phyloP scores from a whole-genome alignment of 176 grass and related monocot genomes.

The Bothriochloa decipiens region DNA sequence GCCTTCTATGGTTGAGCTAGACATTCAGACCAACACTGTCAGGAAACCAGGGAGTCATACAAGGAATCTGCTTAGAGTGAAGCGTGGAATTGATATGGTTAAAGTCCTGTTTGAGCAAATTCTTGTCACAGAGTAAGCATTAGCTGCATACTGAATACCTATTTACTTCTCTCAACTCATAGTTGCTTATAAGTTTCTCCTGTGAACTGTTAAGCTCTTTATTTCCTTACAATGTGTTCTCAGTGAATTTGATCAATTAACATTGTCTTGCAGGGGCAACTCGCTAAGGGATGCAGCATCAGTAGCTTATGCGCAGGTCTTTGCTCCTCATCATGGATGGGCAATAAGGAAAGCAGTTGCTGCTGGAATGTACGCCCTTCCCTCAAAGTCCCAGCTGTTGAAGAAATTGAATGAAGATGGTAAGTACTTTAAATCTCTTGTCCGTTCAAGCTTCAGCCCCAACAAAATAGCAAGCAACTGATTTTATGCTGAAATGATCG shows the following conservation, averaged over 20 bases:
- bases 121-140: slow-evolving; percentile 66
- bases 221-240: not conserved
- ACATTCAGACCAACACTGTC: slow-evolving; percentile 64
- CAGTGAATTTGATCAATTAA: not conserved
- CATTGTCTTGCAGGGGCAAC: slow-evolving; percentile 60
- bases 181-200: not conserved
- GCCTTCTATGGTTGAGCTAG: slow-evolving; percentile 73
- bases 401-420: slow-evolving; percentile 94
- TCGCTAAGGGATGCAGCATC: slow-evolving; percentile 82
- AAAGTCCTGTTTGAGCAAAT: slow-evolving; percentile 92
- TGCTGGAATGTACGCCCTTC: slow-evolving; percentile 88
- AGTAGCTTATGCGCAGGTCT: slow-evolving; percentile 77
- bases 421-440: slow-evolving; percentile 42
- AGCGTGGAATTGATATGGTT: slow-evolving; percentile 89
- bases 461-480: not conserved
- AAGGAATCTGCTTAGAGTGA: slow-evolving; percentile 86
- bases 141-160: not conserved
- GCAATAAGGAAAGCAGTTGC: slow-evolving; percentile 89
- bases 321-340: slow-evolving; percentile 92
- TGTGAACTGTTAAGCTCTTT: not conserved
- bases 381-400: slow-evolving; percentile 85
- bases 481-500: not conserved
- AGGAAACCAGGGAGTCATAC: slow-evolving; percentile 70
- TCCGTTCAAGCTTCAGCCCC: not conserved
- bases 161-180: not conserved